These are phyloP conservation scores for Macrophomina tecta DNA, from an alignment of 2,329 filamentous ascomycete genomes.

Conservation along the genomic window DNA sequence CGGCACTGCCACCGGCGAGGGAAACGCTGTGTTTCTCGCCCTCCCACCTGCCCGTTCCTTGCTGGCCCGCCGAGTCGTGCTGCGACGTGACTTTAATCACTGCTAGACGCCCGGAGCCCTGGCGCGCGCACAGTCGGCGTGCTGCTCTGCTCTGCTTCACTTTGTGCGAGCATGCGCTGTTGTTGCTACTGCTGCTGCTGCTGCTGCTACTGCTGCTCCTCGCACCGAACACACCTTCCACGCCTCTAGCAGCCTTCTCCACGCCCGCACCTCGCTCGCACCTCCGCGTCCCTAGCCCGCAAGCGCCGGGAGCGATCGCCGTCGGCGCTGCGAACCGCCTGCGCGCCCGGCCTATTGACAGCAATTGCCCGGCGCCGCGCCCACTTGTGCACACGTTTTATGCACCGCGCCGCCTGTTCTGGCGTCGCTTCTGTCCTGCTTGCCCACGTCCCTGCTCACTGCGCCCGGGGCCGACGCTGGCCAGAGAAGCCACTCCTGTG, in stretches of 20 bases:
- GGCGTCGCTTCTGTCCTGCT: constrained; percentile 23
- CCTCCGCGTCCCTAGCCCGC: constrained; percentile 1
- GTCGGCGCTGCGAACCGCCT: constrained; percentile 23
- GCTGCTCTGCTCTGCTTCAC: background rate
- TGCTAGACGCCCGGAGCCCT: background rate
- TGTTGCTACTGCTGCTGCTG: too few relatives aligned
- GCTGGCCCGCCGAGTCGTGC: constrained; percentile 21
- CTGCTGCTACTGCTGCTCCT: background rate
- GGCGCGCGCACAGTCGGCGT: background rate
- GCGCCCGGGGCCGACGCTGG: constrained; percentile 21
- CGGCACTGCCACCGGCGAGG: constrained; percentile 25
- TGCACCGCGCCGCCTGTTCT: constrained; percentile 14
- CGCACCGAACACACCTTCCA: background rate
- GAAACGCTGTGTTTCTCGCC: constrained; percentile 25
- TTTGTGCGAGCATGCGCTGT: background rate
- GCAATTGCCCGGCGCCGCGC: constrained; percentile 13
- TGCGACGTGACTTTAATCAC: constrained; percentile 26
- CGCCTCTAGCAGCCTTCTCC: background rate
- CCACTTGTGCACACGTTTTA: constrained; percentile 27
- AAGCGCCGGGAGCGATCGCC: constrained; percentile 27
- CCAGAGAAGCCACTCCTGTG: constrained; percentile 27
- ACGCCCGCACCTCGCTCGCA: constrained; percentile 6
- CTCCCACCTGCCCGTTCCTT: constrained; percentile 25
- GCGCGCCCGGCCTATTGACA: constrained; percentile 24
- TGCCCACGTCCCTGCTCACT: constrained; percentile 25